Evolutionary conservation across 1,284 basidiomycete species (phyloP), one percentile per base, ranked within the genome.

Genomic region (Ceratobasidium sp.): DNA sequence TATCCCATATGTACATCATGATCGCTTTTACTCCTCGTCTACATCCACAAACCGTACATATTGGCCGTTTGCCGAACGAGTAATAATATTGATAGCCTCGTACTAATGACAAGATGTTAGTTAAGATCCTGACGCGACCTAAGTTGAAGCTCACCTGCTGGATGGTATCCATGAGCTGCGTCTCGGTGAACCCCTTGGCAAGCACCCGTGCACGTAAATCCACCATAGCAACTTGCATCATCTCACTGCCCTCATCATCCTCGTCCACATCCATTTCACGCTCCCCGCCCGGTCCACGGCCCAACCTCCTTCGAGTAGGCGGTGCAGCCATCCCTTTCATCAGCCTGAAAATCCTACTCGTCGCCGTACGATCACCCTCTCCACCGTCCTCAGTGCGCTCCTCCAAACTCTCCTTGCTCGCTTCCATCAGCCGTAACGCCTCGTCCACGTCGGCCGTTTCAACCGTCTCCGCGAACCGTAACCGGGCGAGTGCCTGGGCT

Each of bases 361-460:
- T 89, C 75, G 90, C 89, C 33, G 95, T 95, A 80, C 91, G 90
- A 84, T 99, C 97, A 23, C 89, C 89, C 64, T 92, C 92, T 4
- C 82, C 79, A 42, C 91, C 91, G 33, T 90, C 90, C 23, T 93
- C 91, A 72, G 91, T 90, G 58, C 97, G 95, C 66, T 96, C 94
- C 80, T 92, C 89, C 81, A 99, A 87, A 82, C 92, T 95, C 82
- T 95, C 94, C 86, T 99, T 99, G 86, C 94, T 96, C 80, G 95
- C 96, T 81, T 97, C 96, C 95, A 99, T 98, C 80, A 99, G 87
- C 49, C 98, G 92, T 78, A 99, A 87, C 1, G 98, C 98, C 87
- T 99, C 98, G 84, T 99, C 97, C 4, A 99, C 97, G 84, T 99
- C 98, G 71, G 90, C 89, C 79, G 93, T 90, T 69, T 92, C 92